These are phyloP conservation scores for Paracamarosporium sp. DNA, from an alignment of 2,329 filamentous ascomycete genomes.

Conservation along the genomic window DNA sequence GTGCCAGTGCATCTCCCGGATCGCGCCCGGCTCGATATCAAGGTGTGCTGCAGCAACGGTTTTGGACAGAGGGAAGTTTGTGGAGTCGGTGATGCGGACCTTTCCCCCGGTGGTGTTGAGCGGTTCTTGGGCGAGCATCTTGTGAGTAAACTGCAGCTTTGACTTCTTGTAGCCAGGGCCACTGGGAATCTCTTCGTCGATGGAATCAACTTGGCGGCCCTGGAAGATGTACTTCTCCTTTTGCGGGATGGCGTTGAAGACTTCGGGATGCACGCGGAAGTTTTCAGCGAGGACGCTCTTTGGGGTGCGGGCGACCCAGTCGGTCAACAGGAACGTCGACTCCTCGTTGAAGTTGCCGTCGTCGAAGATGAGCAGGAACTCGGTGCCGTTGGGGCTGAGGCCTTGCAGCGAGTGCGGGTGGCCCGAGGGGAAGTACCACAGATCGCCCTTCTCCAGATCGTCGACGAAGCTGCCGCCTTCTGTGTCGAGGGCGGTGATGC, in stretches of 20 bases:
- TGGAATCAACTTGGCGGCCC: constrained; percentile 68
- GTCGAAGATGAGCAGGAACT: constrained; percentile 70
- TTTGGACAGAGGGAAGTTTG: constrained; percentile 75
- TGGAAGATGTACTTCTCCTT: constrained; percentile 80
- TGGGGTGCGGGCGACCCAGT: constrained; percentile 77
- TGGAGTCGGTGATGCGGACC: constrained; percentile 78
- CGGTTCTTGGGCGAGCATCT: constrained; percentile 73
- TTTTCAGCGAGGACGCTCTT: constrained; percentile 76
- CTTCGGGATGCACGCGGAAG: constrained; percentile 73
- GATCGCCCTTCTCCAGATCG: constrained; percentile 75
- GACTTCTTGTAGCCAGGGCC: constrained; percentile 70
- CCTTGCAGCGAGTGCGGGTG: constrained; percentile 81
- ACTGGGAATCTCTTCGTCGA: constrained; percentile 69
- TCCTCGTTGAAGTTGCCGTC: constrained; percentile 66
- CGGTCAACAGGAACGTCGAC: constrained; percentile 75
- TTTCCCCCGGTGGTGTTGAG: constrained; percentile 71
- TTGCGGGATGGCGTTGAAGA: constrained; percentile 72
- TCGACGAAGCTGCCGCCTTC: constrained; percentile 80
- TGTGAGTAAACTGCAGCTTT: constrained; percentile 72
- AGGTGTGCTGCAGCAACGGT: constrained; percentile 76
- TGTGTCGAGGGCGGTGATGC: constrained; percentile 75
- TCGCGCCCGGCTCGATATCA: constrained; percentile 72
- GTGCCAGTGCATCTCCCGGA: constrained; percentile 86
- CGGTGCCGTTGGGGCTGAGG: constrained; percentile 68
- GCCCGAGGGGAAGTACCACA: constrained; percentile 83